Conservation (phyloP, 2,329 filamentous ascomycete species). For the Talaromyces funiculosus region DNA sequence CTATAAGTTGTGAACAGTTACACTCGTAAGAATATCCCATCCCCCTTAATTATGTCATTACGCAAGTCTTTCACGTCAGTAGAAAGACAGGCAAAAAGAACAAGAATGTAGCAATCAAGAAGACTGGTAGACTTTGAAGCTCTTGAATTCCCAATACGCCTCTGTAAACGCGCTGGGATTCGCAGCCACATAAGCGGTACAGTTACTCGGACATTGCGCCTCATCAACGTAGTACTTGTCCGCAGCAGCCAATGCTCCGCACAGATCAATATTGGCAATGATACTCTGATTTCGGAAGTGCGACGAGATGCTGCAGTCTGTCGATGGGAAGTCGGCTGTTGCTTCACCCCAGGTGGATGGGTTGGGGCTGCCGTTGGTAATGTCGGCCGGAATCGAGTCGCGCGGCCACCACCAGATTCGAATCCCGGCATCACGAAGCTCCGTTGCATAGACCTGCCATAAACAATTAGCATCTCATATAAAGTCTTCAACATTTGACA, state of each 20-base stretch:
- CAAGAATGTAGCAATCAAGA: neutral
- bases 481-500: neutral
- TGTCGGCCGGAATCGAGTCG: slow-evolving; percentile 46
- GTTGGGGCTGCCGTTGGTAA: slow-evolving; percentile 49
- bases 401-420: slow-evolving; percentile 58
- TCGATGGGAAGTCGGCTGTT: slow-evolving; percentile 60
- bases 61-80: neutral
- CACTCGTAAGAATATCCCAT: slow-evolving; percentile 1
- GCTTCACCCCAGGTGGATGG: slow-evolving; percentile 59
- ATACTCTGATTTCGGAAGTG: slow-evolving; percentile 64
- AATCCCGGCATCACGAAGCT: slow-evolving; percentile 57
- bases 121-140: slow-evolving; percentile 54
- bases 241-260: slow-evolving; percentile 49
- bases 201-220: slow-evolving; percentile 48
- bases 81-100: neutral
- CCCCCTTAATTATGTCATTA: neutral
- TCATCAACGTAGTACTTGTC: slow-evolving; percentile 27
- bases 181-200: slow-evolving; percentile 53
- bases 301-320: slow-evolving; percentile 53
- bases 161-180: slow-evolving; percentile 52
- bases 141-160: slow-evolving; percentile 61
- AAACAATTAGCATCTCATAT: neutral
- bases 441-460: slow-evolving; percentile 51
- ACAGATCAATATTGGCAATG: slow-evolving; percentile 61
- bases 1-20: neutral